Evolutionary conservation across 1,284 basidiomycete genomes (phyloP).

Genomic region (Stygiomarasmius scandens): DNA sequence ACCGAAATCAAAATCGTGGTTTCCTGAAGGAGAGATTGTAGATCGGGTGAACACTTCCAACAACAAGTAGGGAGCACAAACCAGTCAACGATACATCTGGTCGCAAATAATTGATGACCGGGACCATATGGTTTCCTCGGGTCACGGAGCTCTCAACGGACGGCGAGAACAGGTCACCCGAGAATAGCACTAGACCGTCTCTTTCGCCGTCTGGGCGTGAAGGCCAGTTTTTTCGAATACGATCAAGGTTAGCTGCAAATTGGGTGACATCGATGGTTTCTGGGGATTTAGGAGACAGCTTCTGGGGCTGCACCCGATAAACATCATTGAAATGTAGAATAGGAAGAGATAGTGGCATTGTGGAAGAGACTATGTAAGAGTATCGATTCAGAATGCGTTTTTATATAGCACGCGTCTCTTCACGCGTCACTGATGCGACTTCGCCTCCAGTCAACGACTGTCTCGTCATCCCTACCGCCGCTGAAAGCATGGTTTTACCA

Average conservation of each 20-base stretch:
- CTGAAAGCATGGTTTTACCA: constrained; percentile 19
- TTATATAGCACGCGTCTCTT: too few relatives aligned
- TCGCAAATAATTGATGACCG: constrained; percentile 76
- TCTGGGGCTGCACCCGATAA: constrained; percentile 76
- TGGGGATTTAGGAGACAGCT: constrained; percentile 48
- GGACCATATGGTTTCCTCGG: constrained; percentile 91
- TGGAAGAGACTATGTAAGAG: too few relatives aligned
- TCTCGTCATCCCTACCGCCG: constrained; percentile 3
- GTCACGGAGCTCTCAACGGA: constrained; percentile 83
- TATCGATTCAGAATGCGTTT: too few relatives aligned
- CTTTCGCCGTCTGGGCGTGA: constrained; percentile 49
- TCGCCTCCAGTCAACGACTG: constrained; percentile 12
- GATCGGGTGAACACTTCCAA: constrained; percentile 2
- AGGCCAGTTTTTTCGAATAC: constrained; percentile 57
- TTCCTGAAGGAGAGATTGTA: constrained; percentile 47
- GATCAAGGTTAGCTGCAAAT: constrained; percentile 65
- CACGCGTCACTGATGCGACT: too few relatives aligned
- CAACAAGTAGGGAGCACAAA: constrained; percentile 46
- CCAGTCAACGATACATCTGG: constrained; percentile 71
- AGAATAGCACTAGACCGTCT: constrained; percentile 84
- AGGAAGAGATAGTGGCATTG: constrained; percentile 22
- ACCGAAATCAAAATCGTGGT: constrained; percentile 87
- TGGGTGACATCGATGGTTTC: constrained; percentile 79
- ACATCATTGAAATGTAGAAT: constrained; percentile 75
- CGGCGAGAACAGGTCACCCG: constrained; percentile 78